These are phyloP conservation scores for Hericium coralloides DNA, from an alignment of 768 basidiomycete genomes.

Conservation along the genomic window DNA sequence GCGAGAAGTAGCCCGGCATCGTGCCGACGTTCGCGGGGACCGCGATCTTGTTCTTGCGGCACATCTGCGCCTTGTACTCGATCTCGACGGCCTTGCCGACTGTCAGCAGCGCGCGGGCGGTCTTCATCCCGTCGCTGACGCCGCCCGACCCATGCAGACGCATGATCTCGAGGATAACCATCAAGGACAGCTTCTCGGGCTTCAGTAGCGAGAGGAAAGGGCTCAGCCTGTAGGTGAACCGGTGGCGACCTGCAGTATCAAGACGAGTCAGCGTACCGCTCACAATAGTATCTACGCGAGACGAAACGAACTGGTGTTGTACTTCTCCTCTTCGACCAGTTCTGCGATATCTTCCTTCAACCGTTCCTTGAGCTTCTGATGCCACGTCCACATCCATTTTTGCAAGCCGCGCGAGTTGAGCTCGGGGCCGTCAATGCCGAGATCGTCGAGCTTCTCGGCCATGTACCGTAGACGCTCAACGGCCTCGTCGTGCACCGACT, in stretches of 20 bases:
- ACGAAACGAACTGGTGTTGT: background rate
- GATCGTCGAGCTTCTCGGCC: slow-evolving; percentile 43
- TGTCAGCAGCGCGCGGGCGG: slow-evolving; percentile 67
- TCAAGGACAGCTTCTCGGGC: slow-evolving; percentile 72
- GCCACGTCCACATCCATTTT: slow-evolving; percentile 86
- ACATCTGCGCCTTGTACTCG: slow-evolving; percentile 83
- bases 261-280: background rate
- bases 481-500: slow-evolving; percentile 80
- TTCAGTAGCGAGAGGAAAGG: slow-evolving; percentile 73
- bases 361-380: slow-evolving; percentile 43
- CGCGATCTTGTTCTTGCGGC: slow-evolving; percentile 50
- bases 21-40: slow-evolving; percentile 16
- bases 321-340: slow-evolving; percentile 31
- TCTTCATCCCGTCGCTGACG: slow-evolving; percentile 82
- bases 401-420: slow-evolving; percentile 47
- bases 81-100: slow-evolving; percentile 83
- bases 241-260: background rate
- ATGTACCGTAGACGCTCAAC: slow-evolving; percentile 61
- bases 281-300: background rate
- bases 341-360: slow-evolving; percentile 42
- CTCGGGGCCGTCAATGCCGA: slow-evolving; percentile 42
- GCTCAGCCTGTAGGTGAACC: slow-evolving; percentile 26
- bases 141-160: slow-evolving; percentile 70
- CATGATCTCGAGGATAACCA: slow-evolving; percentile 88
- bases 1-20: slow-evolving; percentile 40